Evolutionary conservation across 116 monocot genomes (phyloP).

Genomic region (Dioscorea cayenensis): DNA sequence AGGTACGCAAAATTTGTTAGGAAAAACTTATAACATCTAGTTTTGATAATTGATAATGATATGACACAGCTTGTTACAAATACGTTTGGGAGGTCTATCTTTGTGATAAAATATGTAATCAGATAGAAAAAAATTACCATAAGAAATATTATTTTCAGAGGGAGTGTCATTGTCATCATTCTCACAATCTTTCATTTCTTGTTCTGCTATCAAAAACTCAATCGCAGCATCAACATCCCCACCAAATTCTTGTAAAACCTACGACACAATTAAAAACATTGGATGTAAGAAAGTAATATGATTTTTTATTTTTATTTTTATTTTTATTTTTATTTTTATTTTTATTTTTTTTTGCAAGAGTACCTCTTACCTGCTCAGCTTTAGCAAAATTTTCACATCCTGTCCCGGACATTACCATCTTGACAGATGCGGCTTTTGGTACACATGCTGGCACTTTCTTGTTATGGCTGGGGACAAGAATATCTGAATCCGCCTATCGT

Average conservation of each 20-base stretch:
- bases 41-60: too few relatives aligned
- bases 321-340: too few relatives aligned
- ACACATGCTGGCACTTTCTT: constrained; percentile 20
- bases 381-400: constrained; percentile 35
- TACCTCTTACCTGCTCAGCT: constrained; percentile 34
- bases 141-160: constrained; percentile 1
- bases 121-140: constrained; percentile 16
- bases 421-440: constrained; percentile 37
- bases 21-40: too few relatives aligned
- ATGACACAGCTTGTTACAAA: too few relatives aligned
- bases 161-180: constrained; percentile 3
- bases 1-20: too few relatives aligned
- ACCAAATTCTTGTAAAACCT: constrained; percentile 66
- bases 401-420: constrained; percentile 60
- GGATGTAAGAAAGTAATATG: not conserved
- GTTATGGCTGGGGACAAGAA: constrained; percentile 22
- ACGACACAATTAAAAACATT: not conserved
- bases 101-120: not conserved
- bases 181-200: constrained; percentile 12
- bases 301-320: too few relatives aligned
- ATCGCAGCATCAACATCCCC: constrained; percentile 81
- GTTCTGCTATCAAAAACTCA: constrained; percentile 73
- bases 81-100: too few relatives aligned
- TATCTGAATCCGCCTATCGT: constrained; percentile 42
- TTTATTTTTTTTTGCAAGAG: too few relatives aligned